Evolutionary conservation across 2,329 filamentous ascomycete species (phyloP).

Genomic region (Sporothrix mexicana): DNA sequence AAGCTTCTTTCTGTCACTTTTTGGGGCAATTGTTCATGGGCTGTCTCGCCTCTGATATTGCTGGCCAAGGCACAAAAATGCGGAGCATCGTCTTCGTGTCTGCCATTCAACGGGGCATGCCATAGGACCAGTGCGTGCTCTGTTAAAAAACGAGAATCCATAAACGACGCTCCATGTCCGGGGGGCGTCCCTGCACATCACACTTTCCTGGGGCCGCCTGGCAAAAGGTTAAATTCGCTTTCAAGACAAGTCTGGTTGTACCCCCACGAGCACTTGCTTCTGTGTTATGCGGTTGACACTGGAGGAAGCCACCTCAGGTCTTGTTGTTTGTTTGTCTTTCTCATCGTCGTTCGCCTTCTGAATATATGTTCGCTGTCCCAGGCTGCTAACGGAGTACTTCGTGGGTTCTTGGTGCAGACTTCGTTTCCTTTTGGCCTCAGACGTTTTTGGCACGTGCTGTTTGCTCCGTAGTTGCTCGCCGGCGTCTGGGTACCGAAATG

Average conservation of each 20-base stretch:
- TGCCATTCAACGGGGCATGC: neutral
- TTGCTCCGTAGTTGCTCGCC: neutral
- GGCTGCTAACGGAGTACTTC: neutral
- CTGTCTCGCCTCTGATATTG: neutral
- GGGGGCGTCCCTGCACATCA: slow-evolving; percentile 25
- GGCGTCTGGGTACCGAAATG: slow-evolving; percentile 17
- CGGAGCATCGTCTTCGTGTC: neutral
- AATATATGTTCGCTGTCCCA: no score
- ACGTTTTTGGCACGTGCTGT: slow-evolving; percentile 21
- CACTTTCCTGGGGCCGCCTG: slow-evolving; percentile 19
- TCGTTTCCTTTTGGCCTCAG: neutral
- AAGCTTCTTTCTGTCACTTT: neutral
- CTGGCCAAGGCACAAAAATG: neutral
- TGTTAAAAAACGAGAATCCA: neutral
- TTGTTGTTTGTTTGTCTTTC: no score
- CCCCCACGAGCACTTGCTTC: neutral
- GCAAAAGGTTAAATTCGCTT: slow-evolving; percentile 24
- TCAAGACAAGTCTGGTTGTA: neutral
- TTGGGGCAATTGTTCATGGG: neutral
- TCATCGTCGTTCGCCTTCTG: neutral
- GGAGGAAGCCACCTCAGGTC: no score
- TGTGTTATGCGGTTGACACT: no score
- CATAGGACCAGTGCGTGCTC: neutral
- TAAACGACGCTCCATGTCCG: neutral
- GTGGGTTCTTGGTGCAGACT: neutral